phyloP scores from a whole-genome alignment of 1,284 basidiomycete genomes.

The Tilletiopsis washingtonensis region DNA sequence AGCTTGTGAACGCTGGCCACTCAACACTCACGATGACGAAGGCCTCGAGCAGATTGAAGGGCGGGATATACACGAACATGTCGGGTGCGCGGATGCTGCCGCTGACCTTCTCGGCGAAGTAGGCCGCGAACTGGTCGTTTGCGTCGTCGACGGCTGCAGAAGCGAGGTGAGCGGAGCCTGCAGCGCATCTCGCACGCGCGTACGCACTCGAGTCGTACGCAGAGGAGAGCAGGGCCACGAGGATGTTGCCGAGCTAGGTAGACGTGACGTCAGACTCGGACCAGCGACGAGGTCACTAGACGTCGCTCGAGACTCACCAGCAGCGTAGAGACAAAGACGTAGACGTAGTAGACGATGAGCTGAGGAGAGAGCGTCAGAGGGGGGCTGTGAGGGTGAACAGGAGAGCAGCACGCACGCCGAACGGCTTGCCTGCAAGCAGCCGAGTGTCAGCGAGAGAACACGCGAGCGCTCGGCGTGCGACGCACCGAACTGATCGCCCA shows the following conservation, averaged over 20 bases:
- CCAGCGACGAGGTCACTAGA: no score
- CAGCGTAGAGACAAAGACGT: no score
- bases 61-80: slow-evolving; percentile 51
- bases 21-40: no score
- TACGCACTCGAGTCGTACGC: slow-evolving; percentile 43
- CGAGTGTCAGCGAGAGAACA: slow-evolving; percentile 24
- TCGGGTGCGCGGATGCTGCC: slow-evolving; percentile 62
- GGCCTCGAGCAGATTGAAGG: slow-evolving; percentile 75
- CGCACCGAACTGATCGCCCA: slow-evolving; percentile 56
- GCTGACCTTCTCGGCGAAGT: slow-evolving; percentile 40
- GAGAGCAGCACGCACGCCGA: slow-evolving; percentile 33
- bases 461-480: slow-evolving; percentile 61
- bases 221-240: slow-evolving; percentile 70
- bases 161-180: no score
- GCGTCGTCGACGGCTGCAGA: slow-evolving; percentile 34
- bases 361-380: no score
- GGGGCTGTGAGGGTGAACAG: not conserved
- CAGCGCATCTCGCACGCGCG: no score
- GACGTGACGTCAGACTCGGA: no score
- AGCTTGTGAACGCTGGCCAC: no score
- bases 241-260: no score
- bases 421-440: slow-evolving; percentile 52
- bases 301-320: no score
- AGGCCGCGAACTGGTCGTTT: slow-evolving; percentile 16
- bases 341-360: not conserved